phyloP scores from a whole-genome alignment of 108 stramenopile species.

The Cylindrotheca fusiformis region DNA sequence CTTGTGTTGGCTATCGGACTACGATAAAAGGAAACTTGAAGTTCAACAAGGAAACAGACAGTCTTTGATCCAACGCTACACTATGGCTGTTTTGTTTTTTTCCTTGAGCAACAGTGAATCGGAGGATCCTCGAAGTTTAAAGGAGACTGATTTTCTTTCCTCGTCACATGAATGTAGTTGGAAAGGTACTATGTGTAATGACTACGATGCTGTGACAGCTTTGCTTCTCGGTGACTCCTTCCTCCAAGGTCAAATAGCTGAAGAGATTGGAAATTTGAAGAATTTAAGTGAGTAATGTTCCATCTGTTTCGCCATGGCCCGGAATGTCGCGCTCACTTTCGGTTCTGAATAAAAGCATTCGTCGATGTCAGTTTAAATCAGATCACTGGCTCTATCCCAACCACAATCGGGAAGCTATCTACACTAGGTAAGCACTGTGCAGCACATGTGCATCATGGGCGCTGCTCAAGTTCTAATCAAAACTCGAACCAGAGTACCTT shows the following conservation, averaged over 20 bases:
- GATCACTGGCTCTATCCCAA: conserved; percentile 48
- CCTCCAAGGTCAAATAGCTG: conserved; percentile 22
- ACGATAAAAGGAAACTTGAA: conserved; percentile 5
- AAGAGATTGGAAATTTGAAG: conserved; percentile 31
- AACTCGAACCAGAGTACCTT: conserved; percentile 9
- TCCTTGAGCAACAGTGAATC: conserved; percentile 2
- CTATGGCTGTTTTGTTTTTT: conserved; percentile 25
- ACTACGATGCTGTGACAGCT: background rate
- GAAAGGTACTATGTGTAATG: conserved; percentile 14
- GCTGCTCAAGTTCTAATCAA: background rate
- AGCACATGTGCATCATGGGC: background rate
- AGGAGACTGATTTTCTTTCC: conserved; percentile 17
- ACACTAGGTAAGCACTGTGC: conserved; percentile 11
- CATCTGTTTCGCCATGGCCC: background rate
- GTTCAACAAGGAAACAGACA: conserved; percentile 2
- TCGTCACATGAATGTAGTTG: conserved; percentile 24
- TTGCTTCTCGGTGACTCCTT: conserved; percentile 16
- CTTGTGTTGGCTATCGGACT: conserved; percentile 23
- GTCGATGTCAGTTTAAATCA: conserved; percentile 25
- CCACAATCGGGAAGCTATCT: conserved; percentile 22
- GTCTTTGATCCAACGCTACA: conserved; percentile 19
- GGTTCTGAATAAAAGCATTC: conserved; percentile 10
- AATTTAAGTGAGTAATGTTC: conserved; percentile 21
- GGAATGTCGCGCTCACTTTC: background rate
- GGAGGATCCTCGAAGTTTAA: conserved; percentile 3